A percentile compares a stretch with the other conserved stretches of the same genome.
phyloP scores from a whole-genome alignment of 306 rosid genomes.

The Malus fusca region DNA sequence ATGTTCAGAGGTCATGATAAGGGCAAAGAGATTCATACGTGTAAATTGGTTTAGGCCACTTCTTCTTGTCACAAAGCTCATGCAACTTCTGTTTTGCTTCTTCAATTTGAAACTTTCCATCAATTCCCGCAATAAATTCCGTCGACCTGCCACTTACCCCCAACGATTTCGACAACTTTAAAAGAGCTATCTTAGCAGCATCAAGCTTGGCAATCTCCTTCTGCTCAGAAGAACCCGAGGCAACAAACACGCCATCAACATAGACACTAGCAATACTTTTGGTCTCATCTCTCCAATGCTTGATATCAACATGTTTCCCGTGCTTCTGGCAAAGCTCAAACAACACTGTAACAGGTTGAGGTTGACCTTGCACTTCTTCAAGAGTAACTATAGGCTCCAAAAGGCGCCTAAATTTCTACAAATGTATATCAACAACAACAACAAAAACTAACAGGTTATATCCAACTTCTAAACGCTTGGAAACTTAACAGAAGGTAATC shows the following conservation, averaged over 20 bases:
- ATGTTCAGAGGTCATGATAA: not conserved
- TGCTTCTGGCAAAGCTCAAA: slow-evolving; percentile 59
- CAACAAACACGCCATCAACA: slow-evolving; percentile 50
- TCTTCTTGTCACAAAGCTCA: slow-evolving; percentile 45
- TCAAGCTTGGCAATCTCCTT: slow-evolving; percentile 54
- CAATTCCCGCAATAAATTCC: not conserved
- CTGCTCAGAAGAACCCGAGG: slow-evolving; percentile 50
- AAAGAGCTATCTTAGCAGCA: slow-evolving; percentile 63
- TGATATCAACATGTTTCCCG: slow-evolving; percentile 47
- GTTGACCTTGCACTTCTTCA: slow-evolving; percentile 37
- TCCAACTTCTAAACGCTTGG: not conserved
- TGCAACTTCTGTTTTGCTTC: slow-evolving; percentile 51
- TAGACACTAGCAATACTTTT: slow-evolving; percentile 35
- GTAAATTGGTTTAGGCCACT: slow-evolving; percentile 56
- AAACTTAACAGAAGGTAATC: not conserved
- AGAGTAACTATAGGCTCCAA: slow-evolving; percentile 67
- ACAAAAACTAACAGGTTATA: not conserved
- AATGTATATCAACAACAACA: not conserved
- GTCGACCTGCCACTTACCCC: not conserved
- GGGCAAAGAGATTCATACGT: slow-evolving; percentile 25
- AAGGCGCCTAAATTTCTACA: slow-evolving; percentile 47
- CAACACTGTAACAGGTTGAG: slow-evolving; percentile 61
- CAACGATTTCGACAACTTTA: slow-evolving; percentile 18
- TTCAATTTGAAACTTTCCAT: slow-evolving; percentile 37
- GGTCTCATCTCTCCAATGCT: slow-evolving; percentile 24